Conservation (phyloP, 2,329 filamentous ascomycete genomes). For the Rutstroemia sydowiana region DNA sequence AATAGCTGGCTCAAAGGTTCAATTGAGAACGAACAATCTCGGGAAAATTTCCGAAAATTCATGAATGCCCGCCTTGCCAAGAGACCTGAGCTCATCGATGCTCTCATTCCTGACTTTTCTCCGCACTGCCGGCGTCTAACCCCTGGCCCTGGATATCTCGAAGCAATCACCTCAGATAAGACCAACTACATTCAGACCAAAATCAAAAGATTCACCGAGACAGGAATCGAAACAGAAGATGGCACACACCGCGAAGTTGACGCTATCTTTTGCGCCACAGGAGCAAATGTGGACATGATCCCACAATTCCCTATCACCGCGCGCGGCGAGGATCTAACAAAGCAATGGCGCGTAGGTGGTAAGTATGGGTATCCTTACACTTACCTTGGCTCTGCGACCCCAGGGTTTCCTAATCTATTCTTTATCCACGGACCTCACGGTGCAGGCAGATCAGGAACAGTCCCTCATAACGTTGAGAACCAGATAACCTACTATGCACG, state of each 20-base stretch:
- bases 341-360: slow-evolving; percentile 49
- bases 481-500: slow-evolving; percentile 59
- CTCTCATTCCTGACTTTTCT: slow-evolving; percentile 35
- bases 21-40: slow-evolving; percentile 31
- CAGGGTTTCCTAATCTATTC: slow-evolving; percentile 60
- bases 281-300: slow-evolving; percentile 52
- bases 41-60: slow-evolving; percentile 29
- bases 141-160: slow-evolving; percentile 53
- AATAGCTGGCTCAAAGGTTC: too few species aligned
- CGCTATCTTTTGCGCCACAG: slow-evolving; percentile 61
- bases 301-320: slow-evolving; percentile 55
- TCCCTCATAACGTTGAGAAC: slow-evolving; percentile 60
- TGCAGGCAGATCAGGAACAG: slow-evolving; percentile 49
- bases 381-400: slow-evolving; percentile 56
- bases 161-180: slow-evolving; percentile 53
- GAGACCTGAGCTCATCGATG: slow-evolving; percentile 32
- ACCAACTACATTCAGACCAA: slow-evolving; percentile 51
- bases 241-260: slow-evolving; percentile 51
- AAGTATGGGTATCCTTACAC: too few species aligned
- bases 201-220: slow-evolving; percentile 51
- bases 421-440: slow-evolving; percentile 56
- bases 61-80: slow-evolving; percentile 36
- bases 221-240: slow-evolving; percentile 53
- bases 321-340: slow-evolving; percentile 44
- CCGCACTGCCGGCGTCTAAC: slow-evolving; percentile 38